Conservation (phyloP, 371 early-diverging fungal species). For the Lichtheimia ornata region DNA sequence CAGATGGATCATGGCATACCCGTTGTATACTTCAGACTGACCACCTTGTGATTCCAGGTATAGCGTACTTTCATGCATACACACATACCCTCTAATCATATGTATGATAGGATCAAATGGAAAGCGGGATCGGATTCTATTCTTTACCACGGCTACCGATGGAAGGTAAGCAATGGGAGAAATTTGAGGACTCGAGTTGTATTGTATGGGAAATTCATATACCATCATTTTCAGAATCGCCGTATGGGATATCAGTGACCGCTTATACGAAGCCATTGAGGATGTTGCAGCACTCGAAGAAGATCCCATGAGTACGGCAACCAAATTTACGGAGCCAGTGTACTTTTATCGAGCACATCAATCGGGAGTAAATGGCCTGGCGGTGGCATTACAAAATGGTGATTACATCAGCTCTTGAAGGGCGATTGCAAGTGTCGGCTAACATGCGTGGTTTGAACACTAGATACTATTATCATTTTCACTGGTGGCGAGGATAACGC, state of each 20-base stretch:
- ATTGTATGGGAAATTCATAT: neutral
- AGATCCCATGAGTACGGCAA: constrained; percentile 31
- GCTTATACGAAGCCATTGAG: constrained; percentile 25
- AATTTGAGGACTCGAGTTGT: neutral
- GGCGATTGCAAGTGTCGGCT: neutral
- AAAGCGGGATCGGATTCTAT: constrained; percentile 36
- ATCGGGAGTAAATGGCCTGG: constrained; percentile 60
- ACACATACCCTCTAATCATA: neutral
- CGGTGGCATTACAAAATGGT: constrained; percentile 28
- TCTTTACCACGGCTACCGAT: constrained; percentile 63
- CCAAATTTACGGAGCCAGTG: constrained; percentile 35
- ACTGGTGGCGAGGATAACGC: constrained; percentile 71
- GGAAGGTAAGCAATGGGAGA: constrained; percentile 29
- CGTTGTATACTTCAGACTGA: constrained; percentile 60
- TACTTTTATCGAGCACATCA: constrained; percentile 43
- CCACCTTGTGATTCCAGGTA: constrained; percentile 35
- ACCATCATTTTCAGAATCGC: constrained; percentile 32
- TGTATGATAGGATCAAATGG: neutral
- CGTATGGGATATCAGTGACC: constrained; percentile 50
- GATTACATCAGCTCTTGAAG: neutral
- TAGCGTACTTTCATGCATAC: too few relatives aligned
- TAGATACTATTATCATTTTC: constrained; percentile 28
- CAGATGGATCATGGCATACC: constrained; percentile 58
- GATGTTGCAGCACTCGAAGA: constrained; percentile 21
- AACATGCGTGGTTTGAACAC: neutral